Evolutionary conservation across 2,329 filamentous ascomycete species (phyloP).

Genomic region (Akanthomyces uredinophilus): DNA sequence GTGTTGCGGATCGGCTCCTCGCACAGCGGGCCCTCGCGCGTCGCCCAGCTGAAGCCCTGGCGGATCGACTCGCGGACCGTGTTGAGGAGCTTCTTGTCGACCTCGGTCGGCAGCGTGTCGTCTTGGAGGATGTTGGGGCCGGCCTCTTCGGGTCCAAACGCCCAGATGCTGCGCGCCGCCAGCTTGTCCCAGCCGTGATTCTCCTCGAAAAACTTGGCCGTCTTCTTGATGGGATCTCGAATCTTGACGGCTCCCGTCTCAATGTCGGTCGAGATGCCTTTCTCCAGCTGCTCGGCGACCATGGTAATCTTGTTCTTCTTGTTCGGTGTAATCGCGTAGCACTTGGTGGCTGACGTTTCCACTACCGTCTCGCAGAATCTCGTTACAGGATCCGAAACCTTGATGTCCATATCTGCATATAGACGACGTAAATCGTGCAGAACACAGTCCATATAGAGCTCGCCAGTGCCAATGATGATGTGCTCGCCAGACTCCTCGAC

Average conservation of each 20-base stretch:
- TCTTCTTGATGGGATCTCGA: constrained; percentile 85
- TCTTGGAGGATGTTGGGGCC: constrained; percentile 95
- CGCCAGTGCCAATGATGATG: constrained; percentile 88
- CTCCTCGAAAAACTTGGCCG: constrained; percentile 94
- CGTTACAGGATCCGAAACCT: constrained; percentile 95
- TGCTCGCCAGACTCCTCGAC: constrained; percentile 98
- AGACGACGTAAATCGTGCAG: constrained; percentile 85
- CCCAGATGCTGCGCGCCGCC: constrained; percentile 93
- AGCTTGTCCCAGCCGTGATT: constrained; percentile 96
- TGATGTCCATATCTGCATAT: constrained; percentile 99
- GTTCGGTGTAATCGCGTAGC: constrained; percentile 95
- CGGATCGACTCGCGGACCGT: constrained; percentile 87
- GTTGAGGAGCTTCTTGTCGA: constrained; percentile 85
- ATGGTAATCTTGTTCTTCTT: constrained; percentile 99
- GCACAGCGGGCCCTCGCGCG: constrained; percentile 89
- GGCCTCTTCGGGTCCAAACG: constrained; percentile 92
- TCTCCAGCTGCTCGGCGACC: constrained; percentile 92
- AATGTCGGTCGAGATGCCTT: constrained; percentile 92
- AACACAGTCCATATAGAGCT: constrained; percentile 99
- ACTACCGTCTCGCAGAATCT: constrained; percentile 97
- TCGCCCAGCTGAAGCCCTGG: constrained; percentile 96
- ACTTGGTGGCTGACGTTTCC: constrained; percentile 95
- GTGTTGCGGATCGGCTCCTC: constrained; percentile 99
- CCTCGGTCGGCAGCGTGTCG: constrained; percentile 88
- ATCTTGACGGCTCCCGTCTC: constrained; percentile 87